Evolutionary conservation across 2,329 filamentous ascomycete species (phyloP).

Genomic region (Tolypocladium album): DNA sequence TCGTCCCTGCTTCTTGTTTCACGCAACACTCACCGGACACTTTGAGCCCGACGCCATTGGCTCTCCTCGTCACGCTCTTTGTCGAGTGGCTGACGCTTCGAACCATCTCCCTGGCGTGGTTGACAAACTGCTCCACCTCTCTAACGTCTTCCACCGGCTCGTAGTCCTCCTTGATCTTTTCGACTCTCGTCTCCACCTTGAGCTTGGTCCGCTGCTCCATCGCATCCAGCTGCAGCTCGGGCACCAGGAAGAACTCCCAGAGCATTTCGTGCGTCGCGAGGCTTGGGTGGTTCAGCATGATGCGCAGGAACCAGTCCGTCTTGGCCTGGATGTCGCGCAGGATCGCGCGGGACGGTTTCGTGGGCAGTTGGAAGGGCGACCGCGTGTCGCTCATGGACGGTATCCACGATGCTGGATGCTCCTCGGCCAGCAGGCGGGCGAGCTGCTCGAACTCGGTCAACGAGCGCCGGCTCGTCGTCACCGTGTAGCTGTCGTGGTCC

Average conservation of each 20-base stretch:
- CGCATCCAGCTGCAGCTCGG: slow-evolving; percentile 81
- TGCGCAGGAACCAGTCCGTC: slow-evolving; percentile 79
- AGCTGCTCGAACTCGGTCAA: slow-evolving; percentile 86
- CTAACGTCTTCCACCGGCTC: slow-evolving; percentile 72
- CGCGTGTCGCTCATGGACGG: slow-evolving; percentile 67
- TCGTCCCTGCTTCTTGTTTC: not conserved
- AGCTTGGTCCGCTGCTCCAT: slow-evolving; percentile 80
- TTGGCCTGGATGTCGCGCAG: slow-evolving; percentile 79
- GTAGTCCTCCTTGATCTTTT: slow-evolving; percentile 82
- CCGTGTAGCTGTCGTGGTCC: slow-evolving; percentile 73
- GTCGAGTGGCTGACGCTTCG: slow-evolving; percentile 75
- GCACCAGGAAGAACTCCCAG: slow-evolving; percentile 98
- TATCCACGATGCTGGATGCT: slow-evolving; percentile 93
- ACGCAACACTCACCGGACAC: slow-evolving; percentile 39
- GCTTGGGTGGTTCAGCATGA: slow-evolving; percentile 78
- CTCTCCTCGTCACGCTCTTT: slow-evolving; percentile 69
- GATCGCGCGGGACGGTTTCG: slow-evolving; percentile 77
- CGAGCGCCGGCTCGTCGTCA: slow-evolving; percentile 86
- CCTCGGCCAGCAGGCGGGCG: slow-evolving; percentile 68
- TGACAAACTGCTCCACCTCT: slow-evolving; percentile 88
- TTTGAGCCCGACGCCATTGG: slow-evolving; percentile 61
- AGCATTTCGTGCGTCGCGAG: slow-evolving; percentile 94
- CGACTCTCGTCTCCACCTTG: slow-evolving; percentile 72
- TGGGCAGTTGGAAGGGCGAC: slow-evolving; percentile 87
- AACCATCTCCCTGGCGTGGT: slow-evolving; percentile 83